phyloP scores from a whole-genome alignment of 1,284 basidiomycete genomes.

The Austroboletus novae-zelandiae region DNA sequence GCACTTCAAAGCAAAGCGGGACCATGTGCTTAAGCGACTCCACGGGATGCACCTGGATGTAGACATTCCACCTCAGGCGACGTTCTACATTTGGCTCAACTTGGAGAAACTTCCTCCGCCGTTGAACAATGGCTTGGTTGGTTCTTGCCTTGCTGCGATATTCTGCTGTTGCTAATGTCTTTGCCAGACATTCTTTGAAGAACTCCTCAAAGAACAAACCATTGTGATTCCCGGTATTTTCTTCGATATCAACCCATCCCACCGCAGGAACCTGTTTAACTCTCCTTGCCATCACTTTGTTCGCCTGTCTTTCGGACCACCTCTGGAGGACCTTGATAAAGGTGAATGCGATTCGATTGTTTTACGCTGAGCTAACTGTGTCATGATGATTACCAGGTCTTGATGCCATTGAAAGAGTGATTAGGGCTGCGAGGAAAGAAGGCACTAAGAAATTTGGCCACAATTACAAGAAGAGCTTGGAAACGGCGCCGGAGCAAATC shows the following conservation, averaged over 20 bases:
- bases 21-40: slow-evolving; percentile 85
- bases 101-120: slow-evolving; percentile 75
- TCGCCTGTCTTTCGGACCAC: slow-evolving; percentile 85
- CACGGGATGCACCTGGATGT: slow-evolving; percentile 76
- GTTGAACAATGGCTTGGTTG: slow-evolving; percentile 81
- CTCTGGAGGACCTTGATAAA: slow-evolving; percentile 77
- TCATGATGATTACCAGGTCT: slow-evolving; percentile 47
- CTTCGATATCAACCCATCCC: slow-evolving; percentile 87
- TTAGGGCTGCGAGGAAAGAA: slow-evolving; percentile 66
- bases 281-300: slow-evolving; percentile 92
- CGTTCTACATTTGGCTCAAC: slow-evolving; percentile 93
- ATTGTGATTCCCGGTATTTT: slow-evolving; percentile 91
- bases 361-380: slow-evolving; percentile 3
- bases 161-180: neutral
- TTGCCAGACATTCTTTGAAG: slow-evolving; percentile 86
- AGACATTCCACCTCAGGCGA: slow-evolving; percentile 69
- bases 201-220: slow-evolving; percentile 85
- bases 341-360: slow-evolving; percentile 42
- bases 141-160: slow-evolving; percentile 22
- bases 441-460: slow-evolving; percentile 63
- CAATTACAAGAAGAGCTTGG: slow-evolving; percentile 64
- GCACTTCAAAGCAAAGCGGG: slow-evolving; percentile 89
- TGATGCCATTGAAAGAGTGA: slow-evolving; percentile 80
- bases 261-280: slow-evolving; percentile 82
- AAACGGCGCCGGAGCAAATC: slow-evolving; percentile 29